Evolutionary conservation across 169 alveolate species (phyloP).

Genomic region (Plasmodium vinckei): DNA sequence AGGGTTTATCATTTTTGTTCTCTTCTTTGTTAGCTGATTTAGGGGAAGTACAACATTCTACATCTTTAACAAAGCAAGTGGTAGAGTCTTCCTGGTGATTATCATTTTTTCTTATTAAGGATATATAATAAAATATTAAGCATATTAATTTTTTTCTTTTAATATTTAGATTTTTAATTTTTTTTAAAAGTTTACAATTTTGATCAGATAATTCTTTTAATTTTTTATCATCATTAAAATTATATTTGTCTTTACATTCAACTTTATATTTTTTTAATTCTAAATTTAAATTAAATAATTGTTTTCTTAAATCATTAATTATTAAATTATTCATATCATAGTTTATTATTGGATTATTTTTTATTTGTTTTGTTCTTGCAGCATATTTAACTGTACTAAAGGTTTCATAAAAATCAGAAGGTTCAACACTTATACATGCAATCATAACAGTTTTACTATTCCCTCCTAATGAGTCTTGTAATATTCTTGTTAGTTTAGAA

Average conservation of each 20-base stretch:
- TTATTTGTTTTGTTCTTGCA: constrained; percentile 89
- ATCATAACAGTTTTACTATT: constrained; percentile 93
- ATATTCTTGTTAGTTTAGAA: constrained; percentile 91
- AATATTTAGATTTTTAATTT: constrained; percentile 17
- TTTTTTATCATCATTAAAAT: constrained; percentile 7
- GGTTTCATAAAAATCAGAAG: constrained; percentile 89
- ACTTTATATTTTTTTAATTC: constrained; percentile 60
- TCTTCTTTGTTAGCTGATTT: no score
- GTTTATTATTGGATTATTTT: constrained; percentile 91
- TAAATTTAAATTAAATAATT: constrained; percentile 19
- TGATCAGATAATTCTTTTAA: constrained; percentile 30
- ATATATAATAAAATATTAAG: constrained; percentile 35
- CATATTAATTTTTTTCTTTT: constrained; percentile 50
- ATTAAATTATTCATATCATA: constrained; percentile 80
- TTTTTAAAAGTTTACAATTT: constrained; percentile 28
- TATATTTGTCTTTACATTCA: constrained; percentile 21
- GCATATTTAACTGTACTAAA: constrained; percentile 91
- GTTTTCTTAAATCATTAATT: constrained; percentile 56
- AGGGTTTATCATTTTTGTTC: no score
- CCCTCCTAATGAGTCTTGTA: constrained; percentile 93
- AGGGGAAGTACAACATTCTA: no score
- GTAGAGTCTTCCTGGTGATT: not conserved
- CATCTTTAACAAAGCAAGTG: no score
- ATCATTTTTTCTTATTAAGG: constrained; percentile 10
- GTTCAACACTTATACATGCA: constrained; percentile 92